Base-by-base conservation (phyloP, 768 basidiomycete genomes). In the Mrakia hoshinonis region DNA sequence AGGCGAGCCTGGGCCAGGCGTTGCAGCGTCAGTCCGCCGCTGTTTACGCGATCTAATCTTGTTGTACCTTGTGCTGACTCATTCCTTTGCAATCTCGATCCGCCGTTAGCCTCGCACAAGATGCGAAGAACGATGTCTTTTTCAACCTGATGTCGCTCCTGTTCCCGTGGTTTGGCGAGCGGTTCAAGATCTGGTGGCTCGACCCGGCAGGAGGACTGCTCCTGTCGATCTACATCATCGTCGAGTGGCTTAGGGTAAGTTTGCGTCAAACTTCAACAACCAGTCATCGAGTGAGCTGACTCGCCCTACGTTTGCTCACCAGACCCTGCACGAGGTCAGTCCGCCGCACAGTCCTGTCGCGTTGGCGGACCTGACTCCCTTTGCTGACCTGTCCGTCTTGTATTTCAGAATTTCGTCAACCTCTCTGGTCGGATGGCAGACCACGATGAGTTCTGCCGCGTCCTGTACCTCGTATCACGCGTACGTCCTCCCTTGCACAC, bases 111-210 rank as follows among this genome's bases (percentile, higher is more conserved):
- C 65, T 73, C 0, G 72, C 72, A 22, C 72, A 73, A n/a, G 72
- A 73, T 39, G 72, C 72, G 7, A 26, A 49, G 12, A 73, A 73
- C 49, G 72, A 73, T 31, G 67, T 73, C 15, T 73, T 60, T 60
- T 73, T 73, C 43, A 73, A 73, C 46, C 15, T 51, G 12, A 39
- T 67, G 13, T 68, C 67, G 4, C 43, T 73, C 7, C 15, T 62
- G 9, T 73, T 73, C 34, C 72, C 72, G 4, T 72, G 64, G 72
- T 13, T 73, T 2, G 72, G 72, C 9, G 60, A 67, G 20, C 36
- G 54, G 24, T 46, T 73, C n/a, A 9, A 29, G 6, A 1, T 68
- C 31, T 22, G 48, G 36, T 61, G 51, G 47, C 67, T 73, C 15
- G 72, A 73, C 49, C 60, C 72, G 46, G 2, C 68, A 6, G 72